phyloP scores from a whole-genome alignment of 2,329 filamentous ascomycete genomes.

The Calonectria honghensis region DNA sequence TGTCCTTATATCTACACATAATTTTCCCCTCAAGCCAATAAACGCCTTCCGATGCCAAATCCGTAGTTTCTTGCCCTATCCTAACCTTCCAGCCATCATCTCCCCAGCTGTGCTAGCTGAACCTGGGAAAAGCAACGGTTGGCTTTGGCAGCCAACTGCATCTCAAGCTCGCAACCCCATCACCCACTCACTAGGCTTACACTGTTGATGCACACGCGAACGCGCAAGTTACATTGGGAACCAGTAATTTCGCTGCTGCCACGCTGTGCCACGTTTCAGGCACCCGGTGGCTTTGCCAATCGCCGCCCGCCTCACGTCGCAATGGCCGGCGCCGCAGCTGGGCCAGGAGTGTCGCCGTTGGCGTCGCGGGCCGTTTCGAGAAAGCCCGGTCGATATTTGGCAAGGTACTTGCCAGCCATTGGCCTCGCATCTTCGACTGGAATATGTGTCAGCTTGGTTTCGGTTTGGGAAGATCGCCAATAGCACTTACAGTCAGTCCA shows the following conservation, averaged over 20 bases:
- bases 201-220: conserved; percentile 32
- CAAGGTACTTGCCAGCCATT: conserved; percentile 77
- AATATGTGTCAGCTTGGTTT: conserved; percentile 44
- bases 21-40: conserved; percentile 39
- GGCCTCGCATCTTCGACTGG: conserved; percentile 78
- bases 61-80: conserved; percentile 30
- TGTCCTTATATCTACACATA: conserved; percentile 34
- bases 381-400: conserved; percentile 76
- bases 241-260: conserved; percentile 17
- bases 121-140: conserved; percentile 20
- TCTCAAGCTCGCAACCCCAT: conserved; percentile 17
- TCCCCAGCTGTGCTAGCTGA: conserved; percentile 9
- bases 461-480: neutral
- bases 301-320: conserved; percentile 38
- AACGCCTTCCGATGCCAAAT: conserved; percentile 40
- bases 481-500: conserved; percentile 77
- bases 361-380: conserved; percentile 58
- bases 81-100: neutral
- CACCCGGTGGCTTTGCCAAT: conserved; percentile 19
- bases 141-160: conserved; percentile 26
- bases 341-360: conserved; percentile 46
- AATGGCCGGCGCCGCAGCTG: conserved; percentile 55
- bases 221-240: conserved; percentile 13
- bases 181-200: conserved; percentile 14
- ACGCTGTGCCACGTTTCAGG: conserved; percentile 24